Evolutionary conservation across 108 stramenopile species (phyloP).

Genomic region (Fragilariopsis cylindrus): DNA sequence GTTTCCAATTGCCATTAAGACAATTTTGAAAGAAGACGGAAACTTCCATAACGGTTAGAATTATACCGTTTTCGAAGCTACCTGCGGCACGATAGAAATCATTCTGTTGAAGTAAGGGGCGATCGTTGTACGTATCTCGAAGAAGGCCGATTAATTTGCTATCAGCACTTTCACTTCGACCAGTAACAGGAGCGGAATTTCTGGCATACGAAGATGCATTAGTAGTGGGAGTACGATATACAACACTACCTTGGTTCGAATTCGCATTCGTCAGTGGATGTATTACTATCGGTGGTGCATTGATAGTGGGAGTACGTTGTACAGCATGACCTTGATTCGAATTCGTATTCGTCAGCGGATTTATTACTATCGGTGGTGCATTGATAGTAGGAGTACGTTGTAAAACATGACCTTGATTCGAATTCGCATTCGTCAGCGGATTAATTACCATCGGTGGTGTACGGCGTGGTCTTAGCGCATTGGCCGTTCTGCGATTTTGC

Average conservation of each 20-base stretch:
- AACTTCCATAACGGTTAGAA: constrained; percentile 30
- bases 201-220: too few relatives aligned
- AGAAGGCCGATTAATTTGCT: background rate
- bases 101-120: background rate
- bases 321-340: too few relatives aligned
- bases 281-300: too few relatives aligned
- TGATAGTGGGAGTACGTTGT: too few relatives aligned
- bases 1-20: constrained; percentile 2
- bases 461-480: background rate
- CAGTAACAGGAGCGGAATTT: background rate
- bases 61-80: constrained; percentile 4
- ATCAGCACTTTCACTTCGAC: background rate
- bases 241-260: too few relatives aligned
- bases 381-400: too few relatives aligned
- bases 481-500: background rate
- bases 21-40: constrained; percentile 28
- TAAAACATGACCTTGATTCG: too few relatives aligned
- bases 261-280: too few relatives aligned
- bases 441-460: background rate
- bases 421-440: too few relatives aligned
- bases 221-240: too few relatives aligned
- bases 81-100: constrained; percentile 31
- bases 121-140: constrained; percentile 1
- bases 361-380: background rate
- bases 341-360: too few relatives aligned